Conservation (phyloP, 768 basidiomycete species). For the Favolaschia claudopus region DNA sequence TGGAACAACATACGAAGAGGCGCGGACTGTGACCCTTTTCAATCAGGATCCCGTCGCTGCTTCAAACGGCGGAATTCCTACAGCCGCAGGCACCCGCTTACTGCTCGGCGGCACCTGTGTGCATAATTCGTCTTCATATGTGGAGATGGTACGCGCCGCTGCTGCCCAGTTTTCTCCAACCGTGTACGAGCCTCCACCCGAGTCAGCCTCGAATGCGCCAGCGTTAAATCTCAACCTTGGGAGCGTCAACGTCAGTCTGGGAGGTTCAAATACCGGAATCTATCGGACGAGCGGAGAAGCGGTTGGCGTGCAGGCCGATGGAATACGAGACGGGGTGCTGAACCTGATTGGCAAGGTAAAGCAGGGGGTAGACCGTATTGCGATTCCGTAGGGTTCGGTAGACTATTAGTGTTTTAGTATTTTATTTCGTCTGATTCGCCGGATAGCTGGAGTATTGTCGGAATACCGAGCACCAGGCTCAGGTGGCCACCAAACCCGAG, state of each 20-base stretch:
- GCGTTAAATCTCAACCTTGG: slow-evolving; percentile 92
- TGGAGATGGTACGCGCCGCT: slow-evolving; percentile 83
- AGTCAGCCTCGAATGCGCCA: slow-evolving; percentile 75
- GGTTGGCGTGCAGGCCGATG: slow-evolving; percentile 82
- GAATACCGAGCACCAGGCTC: too few relatives aligned
- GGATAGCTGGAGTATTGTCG: slow-evolving; percentile 13
- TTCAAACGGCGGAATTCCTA: slow-evolving; percentile 53
- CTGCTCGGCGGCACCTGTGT: slow-evolving; percentile 94
- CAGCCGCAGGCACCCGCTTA: slow-evolving; percentile 73
- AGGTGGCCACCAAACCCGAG: too few relatives aligned
- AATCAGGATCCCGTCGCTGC: slow-evolving; percentile 78
- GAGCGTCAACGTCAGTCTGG: slow-evolving; percentile 91
- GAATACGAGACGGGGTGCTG: slow-evolving; percentile 87
- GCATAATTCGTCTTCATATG: slow-evolving; percentile 92
- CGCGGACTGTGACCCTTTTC: slow-evolving; percentile 80
- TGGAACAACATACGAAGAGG: slow-evolving; percentile 96
- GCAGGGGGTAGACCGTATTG: slow-evolving; percentile 78
- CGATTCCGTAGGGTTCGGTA: slow-evolving; percentile 44
- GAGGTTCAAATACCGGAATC: slow-evolving; percentile 86
- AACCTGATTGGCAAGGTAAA: slow-evolving; percentile 89
- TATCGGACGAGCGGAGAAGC: slow-evolving; percentile 83
- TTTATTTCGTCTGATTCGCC: slow-evolving; percentile 20
- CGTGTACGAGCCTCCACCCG: slow-evolving; percentile 79
- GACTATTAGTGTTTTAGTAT: slow-evolving; percentile 4
- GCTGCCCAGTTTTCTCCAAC: slow-evolving; percentile 66